Conservation (phyloP, 208 protist species). For the Trypanosoma scelopori region DNA sequence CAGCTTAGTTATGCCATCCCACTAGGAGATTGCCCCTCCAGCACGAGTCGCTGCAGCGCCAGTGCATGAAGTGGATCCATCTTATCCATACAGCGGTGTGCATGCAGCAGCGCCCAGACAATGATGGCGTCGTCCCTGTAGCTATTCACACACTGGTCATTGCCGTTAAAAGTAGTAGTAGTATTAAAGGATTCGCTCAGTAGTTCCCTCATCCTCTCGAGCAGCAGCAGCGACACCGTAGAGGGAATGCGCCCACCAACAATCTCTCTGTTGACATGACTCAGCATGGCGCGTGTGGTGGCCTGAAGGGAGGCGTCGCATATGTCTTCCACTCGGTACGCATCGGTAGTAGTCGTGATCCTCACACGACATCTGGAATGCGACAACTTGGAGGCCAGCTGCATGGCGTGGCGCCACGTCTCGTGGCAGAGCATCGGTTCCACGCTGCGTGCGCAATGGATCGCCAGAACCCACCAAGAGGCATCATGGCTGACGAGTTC, state of each 20-base stretch:
- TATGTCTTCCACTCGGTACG: conserved; percentile 21
- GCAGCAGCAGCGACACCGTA: conserved; percentile 43
- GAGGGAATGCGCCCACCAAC: conserved; percentile 27
- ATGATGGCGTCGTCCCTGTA: conserved; percentile 19
- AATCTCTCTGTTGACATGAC: conserved; percentile 8
- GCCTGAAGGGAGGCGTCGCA: conserved; percentile 21
- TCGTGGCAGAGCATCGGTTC: conserved; percentile 16
- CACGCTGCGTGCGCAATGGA: conserved; percentile 20
- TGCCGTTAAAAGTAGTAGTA: too few species aligned
- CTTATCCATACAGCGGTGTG: conserved; percentile 18
- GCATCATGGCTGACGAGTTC: neutral
- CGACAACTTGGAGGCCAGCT: conserved; percentile 1
- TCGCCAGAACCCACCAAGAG: conserved; percentile 24
- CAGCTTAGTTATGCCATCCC: neutral
- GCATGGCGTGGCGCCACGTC: conserved; percentile 21
- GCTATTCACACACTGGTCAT: neutral
- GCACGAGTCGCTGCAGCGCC: conserved; percentile 24
- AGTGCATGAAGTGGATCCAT: conserved; percentile 31
- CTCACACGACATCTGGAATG: neutral
- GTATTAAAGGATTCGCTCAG: neutral
- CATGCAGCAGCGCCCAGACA: conserved; percentile 28
- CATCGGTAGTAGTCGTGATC: neutral
- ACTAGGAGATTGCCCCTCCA: neutral
- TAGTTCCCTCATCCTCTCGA: conserved; percentile 49
- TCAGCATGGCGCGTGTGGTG: conserved; percentile 21